Evolutionary conservation across 805 yeast species (phyloP), one percentile per base, ranked within the genome.

Genomic region (Pichia kluyveri): DNA sequence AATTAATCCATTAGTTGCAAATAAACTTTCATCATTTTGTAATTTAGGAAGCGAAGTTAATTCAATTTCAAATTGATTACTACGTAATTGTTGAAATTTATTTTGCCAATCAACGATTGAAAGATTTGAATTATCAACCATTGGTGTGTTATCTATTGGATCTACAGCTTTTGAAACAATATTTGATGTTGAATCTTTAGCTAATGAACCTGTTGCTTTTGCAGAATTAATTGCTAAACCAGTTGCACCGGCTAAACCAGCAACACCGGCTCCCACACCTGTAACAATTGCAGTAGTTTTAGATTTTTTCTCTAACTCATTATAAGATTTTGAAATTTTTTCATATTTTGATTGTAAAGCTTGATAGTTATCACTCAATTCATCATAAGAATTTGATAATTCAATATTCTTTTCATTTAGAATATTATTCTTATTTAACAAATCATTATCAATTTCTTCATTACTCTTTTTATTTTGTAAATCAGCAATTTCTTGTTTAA

Each of bases 41-140:
- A 6, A 46, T 17, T 32, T 27, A 5, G 42, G 42, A 19, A 41
- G 27, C 12, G 32, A 19, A n/a, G 27, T 37, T 1, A 59, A 43
- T 9, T 52, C 45, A 8, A 50, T 43, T 15, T 46, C 34, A 40
- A 59, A 44, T 32, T 58, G 54, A 14, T 49, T 57, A 5, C 59
- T 48, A 45, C 77, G 70, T n/a, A 72, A 63, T 14, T 73, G 72
- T 59, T 77, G 78, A 54, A 67, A 75, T 52, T 68, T 76, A 43
- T 61, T 58, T 60, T 76, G 80, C 79, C 85, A 75, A 47, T 69
- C 56, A 62, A 58, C n/a, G 49, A 58, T 43, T 61, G 72, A 54
- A 17, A 39, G 23, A 12, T 30, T 30, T 15, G 38, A 30, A 7
- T 28, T 23, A 34, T 34, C 27, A 17, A 23, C 6, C 26, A 23